Conservation (phyloP, 805 yeast species). For the Millerozyma miso region DNA sequence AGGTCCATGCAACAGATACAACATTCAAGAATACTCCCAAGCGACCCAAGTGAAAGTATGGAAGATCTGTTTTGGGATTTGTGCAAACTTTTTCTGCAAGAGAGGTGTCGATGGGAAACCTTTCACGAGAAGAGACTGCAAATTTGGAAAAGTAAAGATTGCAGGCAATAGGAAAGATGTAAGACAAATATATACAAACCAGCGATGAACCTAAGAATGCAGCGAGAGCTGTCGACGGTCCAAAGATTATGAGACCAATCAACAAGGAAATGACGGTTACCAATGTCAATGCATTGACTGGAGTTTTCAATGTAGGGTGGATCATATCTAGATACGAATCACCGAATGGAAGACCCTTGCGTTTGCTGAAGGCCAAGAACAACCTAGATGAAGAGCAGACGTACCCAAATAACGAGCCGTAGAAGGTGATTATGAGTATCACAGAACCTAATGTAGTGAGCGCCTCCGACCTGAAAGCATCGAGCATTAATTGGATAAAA, state of each 20-base stretch:
- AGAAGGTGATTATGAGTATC: conserved; percentile 13
- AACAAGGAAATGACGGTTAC: conserved; percentile 18
- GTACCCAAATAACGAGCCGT: conserved; percentile 14
- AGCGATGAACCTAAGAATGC: conserved; percentile 28
- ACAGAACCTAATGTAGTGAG: conserved; percentile 22
- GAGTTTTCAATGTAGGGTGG: conserved; percentile 18
- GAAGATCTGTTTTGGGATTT: conserved; percentile 5
- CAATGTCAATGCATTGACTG: conserved; percentile 17
- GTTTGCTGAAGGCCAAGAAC: conserved; percentile 31
- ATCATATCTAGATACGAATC: conserved; percentile 18
- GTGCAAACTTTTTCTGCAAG: neutral
- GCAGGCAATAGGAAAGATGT: conserved; percentile 24
- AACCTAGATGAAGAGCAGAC: conserved; percentile 29
- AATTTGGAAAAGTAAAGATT: conserved; percentile 12
- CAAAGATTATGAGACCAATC: conserved; percentile 23
- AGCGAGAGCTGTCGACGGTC: conserved; percentile 26
- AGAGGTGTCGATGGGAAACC: conserved; percentile 4
- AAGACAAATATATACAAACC: conserved; percentile 27
- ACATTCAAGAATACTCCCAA: conserved; percentile 14
- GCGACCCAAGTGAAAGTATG: conserved; percentile 14
- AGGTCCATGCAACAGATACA: conserved; percentile 15
- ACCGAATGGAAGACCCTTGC: conserved; percentile 30
- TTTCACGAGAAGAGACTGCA: conserved; percentile 6
- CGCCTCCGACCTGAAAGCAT: conserved; percentile 20
- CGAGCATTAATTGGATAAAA: conserved; percentile 19